Evolutionary conservation across 1,284 basidiomycete species (phyloP), one percentile per base, ranked within the genome.

Genomic region (Agroathelia rolfsii): DNA sequence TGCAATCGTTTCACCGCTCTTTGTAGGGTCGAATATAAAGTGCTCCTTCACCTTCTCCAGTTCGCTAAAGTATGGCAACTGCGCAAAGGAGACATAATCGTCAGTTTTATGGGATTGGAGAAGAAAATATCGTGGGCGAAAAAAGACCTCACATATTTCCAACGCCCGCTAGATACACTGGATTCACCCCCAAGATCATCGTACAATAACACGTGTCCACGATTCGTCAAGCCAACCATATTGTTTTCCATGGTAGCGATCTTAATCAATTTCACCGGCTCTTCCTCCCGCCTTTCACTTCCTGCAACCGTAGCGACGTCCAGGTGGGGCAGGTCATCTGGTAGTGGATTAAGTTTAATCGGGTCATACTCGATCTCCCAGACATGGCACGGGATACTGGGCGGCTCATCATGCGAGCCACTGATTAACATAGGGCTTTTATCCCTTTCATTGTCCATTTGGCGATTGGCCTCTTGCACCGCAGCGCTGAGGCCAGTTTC

Each of bases 51-150:
- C 58, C 41, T 59, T 60, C 12, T 61, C 56, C 3, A 69, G 45
- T 44, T 84, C 77, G 38, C 77, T 79, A 53, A 81, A 87, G 28
- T 68, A 58, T 10, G 78, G 76, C 30, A 86, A 66, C 83, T 81
- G 40, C 14, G 18, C 43, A 25, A 28, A 17, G 41, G 28, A 31
- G 28, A 28, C 22, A 28, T 33, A 29, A 30, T 16, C 19, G 15
- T 28, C 20, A 21, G 23, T 37, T 30, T 17, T 15, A 31, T 15
- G 26, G n/a, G 4, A 32, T 24, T 24, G 23, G 8, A 37, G 13
- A 35, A 29, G 16, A 25, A 13, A 23, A 10, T 12, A n/a, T 23
- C 29, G 19, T 12, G 22, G 23, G 20, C 9, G 24, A 17, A 18
- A 32, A 33, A 28, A n/a, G 20, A 30, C 55, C 79, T 53, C 48